Base-by-base conservation (phyloP, 768 basidiomycete genomes). In the Leucosporidium yakuticum region DNA sequence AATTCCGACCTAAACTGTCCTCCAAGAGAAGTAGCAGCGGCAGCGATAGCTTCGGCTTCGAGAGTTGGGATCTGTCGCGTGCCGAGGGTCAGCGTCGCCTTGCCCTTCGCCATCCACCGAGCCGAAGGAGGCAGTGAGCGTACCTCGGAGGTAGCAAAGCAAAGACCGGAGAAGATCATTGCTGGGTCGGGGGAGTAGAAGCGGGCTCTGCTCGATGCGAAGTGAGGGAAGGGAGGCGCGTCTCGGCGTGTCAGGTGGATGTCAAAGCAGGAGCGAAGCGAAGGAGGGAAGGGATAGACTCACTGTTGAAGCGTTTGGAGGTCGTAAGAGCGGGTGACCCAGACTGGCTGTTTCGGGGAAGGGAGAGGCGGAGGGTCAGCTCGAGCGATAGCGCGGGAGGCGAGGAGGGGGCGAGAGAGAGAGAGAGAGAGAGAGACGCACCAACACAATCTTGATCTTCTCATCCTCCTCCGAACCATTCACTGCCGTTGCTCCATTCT, bases 161-260 rank as follows among this genome's bases (percentile, higher is more conserved):
- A 84, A 25, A 93, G 81, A 2, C 89, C 89, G 11, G 91, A 93
- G 79, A 95, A 94, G 58, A 92, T 82, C 82, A 85, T 84, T 1
- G 82, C 77, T 0, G 89, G 88, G 76, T 91, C 86, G 4, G 89
- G 81, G 3, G 91, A 93, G 79, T 86, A 93, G 75, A 81, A 85
- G 19, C 62, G 64, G 5, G 74, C 60, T 4, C 73, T 74, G 44
- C 21, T 6, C 36, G 31, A 7, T 12, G 8, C 31, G 83, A 77
- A 9, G 85, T 76, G 29, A 85, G 86, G 50, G 47, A 29, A 63
- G 34, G 15, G 27, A 29, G 67, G 47, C 67, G 31, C 20, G 32
- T 36, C 62, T 23, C 39, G 39, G 39, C 39, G 39, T 44, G 39
- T 44, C 39, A 44, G 62, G 12, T 50, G 19, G 23, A 21, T 6